Base-by-base conservation (phyloP, 768 basidiomycete genomes). In the Hortiboletus campestris region DNA sequence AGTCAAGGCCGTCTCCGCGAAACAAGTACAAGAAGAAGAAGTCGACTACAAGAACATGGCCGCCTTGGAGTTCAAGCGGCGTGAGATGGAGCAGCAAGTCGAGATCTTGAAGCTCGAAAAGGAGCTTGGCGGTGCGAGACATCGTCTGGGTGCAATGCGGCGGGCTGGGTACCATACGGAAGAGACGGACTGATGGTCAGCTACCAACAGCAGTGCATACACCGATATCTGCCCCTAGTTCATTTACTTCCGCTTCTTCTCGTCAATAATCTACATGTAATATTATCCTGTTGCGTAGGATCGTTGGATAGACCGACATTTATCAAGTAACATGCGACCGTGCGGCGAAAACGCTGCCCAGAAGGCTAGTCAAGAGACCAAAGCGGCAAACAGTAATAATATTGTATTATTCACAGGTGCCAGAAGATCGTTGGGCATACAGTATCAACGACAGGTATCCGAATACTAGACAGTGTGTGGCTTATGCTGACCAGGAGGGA, bases 11-110 rank as follows among this genome's bases (percentile, higher is more conserved):
- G 86, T 98, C 60, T 88, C 94, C 25, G 89, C 92, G 41, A 85
- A 85, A 71, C 88, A 96, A 72, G 73, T 74, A 11, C 83, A 86
- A 64, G 84, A 87, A 49, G 91, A 95, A 59, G 86, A 90, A n/a
- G 79, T 84, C 13, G 80, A 83, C 49, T 98, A 93, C 76, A 89
- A 88, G 73, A 86, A 86, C 59, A 95, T 98, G 92, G 91, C 92
- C 4, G 86, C 79, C 41, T 79, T 97, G 66, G 95, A 99, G 74
- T 98, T 95, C 84, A 98, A 98, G 81, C 89, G 84, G 67, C 82
- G 88, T 46, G 96, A 98, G 82, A 98, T 99, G 94, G 97, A 98
- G 75, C 94, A 96, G 67, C 95, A 98, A 73, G 97, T 98, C n/a
- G 91, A 96, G 71, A 97, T 99, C 62, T 77, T 99, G 62, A 94